A percentile compares a stretch with the other conserved stretches of the same genome.
Evolutionary conservation across 164 flowering plant species (phyloP).

Genomic region (Macadamia integrifolia): DNA sequence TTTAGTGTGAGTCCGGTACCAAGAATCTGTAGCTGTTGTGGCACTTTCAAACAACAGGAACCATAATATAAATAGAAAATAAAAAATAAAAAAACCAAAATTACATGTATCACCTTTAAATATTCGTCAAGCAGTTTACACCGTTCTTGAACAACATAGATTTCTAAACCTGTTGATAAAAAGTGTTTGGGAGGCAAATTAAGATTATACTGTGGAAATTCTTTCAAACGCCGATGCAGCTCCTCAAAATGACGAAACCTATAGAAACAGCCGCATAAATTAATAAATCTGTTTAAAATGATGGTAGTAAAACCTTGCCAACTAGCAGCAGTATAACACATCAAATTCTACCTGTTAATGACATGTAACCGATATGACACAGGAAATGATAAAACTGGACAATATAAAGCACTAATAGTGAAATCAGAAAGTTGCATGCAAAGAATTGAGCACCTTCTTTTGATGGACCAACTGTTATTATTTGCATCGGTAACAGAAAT

Average conservation of each 20-base stretch:
- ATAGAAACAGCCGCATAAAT: background rate
- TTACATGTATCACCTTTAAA: conserved; percentile 57
- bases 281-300: background rate
- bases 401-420: background rate
- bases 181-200: conserved; percentile 98
- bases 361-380: background rate
- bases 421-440: conserved; percentile 14
- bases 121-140: conserved; percentile 80
- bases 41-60: no score
- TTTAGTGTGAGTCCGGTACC: no score
- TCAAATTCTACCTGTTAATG: background rate
- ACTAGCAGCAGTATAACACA: background rate
- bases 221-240: conserved; percentile 88
- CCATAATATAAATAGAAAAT: no score
- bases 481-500: conserved; percentile 87
- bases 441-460: conserved; percentile 74
- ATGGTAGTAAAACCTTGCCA: no score
- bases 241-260: conserved; percentile 99
- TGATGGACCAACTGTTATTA: conserved; percentile 84
- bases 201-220: conserved; percentile 77
- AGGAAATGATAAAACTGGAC: background rate
- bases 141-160: conserved; percentile 80
- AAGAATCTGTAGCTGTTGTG: no score
- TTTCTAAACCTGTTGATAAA: conserved; percentile 78
- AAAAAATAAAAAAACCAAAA: background rate